These are phyloP conservation scores for Saturnispora gosingensis DNA, from an alignment of 805 yeast species.

Conservation along the genomic window DNA sequence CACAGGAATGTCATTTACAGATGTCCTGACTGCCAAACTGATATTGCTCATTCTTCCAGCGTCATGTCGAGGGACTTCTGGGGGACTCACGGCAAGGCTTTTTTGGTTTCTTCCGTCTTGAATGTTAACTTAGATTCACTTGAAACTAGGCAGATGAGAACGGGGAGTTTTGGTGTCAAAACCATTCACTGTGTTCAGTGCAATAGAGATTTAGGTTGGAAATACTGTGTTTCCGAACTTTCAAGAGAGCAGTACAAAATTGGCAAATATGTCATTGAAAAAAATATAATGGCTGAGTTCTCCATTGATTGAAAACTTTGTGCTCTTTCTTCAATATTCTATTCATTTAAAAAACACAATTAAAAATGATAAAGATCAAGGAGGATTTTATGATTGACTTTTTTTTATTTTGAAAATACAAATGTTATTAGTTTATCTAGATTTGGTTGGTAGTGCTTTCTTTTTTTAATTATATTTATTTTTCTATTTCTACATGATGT, in stretches of 20 bases:
- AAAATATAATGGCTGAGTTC: slow-evolving; percentile 10
- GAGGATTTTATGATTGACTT: not conserved
- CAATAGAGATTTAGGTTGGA: slow-evolving; percentile 26
- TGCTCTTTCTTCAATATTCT: not conserved
- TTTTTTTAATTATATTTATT: not conserved
- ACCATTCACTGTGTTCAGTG: slow-evolving; percentile 26
- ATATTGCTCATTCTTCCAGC: slow-evolving; percentile 23
- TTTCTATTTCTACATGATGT: not conserved
- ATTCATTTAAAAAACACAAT: not conserved
- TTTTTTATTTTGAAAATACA: not conserved
- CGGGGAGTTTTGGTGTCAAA: slow-evolving; percentile 27
- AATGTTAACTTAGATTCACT: slow-evolving; percentile 18
- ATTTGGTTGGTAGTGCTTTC: not conserved
- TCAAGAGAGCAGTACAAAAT: slow-evolving; percentile 26
- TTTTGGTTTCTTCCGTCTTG: slow-evolving; percentile 25
- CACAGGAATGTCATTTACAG: slow-evolving; percentile 12
- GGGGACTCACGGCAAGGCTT: slow-evolving; percentile 28
- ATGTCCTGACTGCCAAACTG: slow-evolving; percentile 28
- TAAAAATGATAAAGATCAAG: not conserved
- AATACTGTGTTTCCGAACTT: slow-evolving; percentile 25
- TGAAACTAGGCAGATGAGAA: slow-evolving; percentile 24
- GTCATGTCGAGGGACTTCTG: slow-evolving; percentile 27
- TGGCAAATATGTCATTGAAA: slow-evolving; percentile 28
- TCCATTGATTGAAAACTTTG: not conserved
- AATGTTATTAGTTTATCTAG: not conserved